phyloP scores from a whole-genome alignment of 2,329 filamentous ascomycete species.

The Neonectria punicea region DNA sequence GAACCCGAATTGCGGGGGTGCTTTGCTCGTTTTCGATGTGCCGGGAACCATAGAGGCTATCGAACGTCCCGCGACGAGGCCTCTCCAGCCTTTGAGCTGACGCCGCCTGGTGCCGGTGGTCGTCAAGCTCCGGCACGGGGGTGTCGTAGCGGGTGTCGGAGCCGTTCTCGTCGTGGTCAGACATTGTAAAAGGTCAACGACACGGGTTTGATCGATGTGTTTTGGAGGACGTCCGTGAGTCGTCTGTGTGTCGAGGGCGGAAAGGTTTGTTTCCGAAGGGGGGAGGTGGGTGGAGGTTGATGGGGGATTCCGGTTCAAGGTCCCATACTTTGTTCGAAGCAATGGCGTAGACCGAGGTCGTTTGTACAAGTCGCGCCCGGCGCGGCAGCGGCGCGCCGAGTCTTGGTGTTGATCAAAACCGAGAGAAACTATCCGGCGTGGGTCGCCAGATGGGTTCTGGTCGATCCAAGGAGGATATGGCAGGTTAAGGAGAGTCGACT shows the following conservation, averaged over 20 bases:
- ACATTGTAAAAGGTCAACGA: conserved; percentile 63
- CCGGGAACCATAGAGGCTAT: conserved; percentile 71
- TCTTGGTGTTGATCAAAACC: conserved; percentile 45
- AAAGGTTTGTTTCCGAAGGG: conserved; percentile 25
- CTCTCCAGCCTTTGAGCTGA: conserved; percentile 70
- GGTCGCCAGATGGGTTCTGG: conserved; percentile 33
- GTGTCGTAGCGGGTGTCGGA: conserved; percentile 75
- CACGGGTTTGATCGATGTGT: conserved; percentile 11
- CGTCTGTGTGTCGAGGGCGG: conserved; percentile 18
- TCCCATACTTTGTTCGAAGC: conserved; percentile 44
- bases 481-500: conserved; percentile 16
- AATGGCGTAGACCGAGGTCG: conserved; percentile 30
- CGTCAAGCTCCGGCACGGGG: conserved; percentile 84
- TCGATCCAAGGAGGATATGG: conserved; percentile 21
- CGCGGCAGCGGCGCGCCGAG: conserved; percentile 53
- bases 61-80: conserved; percentile 77
- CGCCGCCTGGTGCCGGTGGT: conserved; percentile 78
- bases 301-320: conserved; percentile 44
- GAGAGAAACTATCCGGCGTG: conserved; percentile 35
- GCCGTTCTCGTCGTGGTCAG: conserved; percentile 69
- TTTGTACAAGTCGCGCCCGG: conserved; percentile 46
- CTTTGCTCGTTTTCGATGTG: conserved; percentile 54
- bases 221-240: conserved; percentile 19
- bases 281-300: conserved; percentile 28
- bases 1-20: conserved; percentile 60